phyloP scores from a whole-genome alignment of 805 yeast species.

The Starmerella riodocensis region DNA sequence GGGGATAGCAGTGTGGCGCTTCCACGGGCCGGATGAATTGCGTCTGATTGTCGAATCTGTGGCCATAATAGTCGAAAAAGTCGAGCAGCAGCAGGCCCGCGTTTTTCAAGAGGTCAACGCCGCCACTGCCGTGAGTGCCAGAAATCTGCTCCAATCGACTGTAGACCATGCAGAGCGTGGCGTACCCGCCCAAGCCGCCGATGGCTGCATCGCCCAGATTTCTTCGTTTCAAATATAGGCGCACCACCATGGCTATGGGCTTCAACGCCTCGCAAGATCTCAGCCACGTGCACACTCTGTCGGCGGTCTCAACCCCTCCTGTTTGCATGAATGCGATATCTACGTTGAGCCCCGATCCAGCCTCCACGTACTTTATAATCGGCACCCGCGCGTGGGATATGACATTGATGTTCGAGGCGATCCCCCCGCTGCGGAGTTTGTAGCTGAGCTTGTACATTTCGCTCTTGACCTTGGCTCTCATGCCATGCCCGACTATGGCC shows the following conservation, averaged over 20 bases:
- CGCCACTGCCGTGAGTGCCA: too few relatives aligned
- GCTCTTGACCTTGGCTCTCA: constrained; percentile 38
- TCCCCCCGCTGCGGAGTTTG: constrained; percentile 42
- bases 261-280: constrained; percentile 61
- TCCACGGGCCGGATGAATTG: constrained; percentile 44
- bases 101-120: constrained; percentile 42
- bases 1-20: constrained; percentile 33
- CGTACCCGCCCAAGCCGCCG: constrained; percentile 91
- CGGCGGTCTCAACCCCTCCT: constrained; percentile 75
- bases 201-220: constrained; percentile 72
- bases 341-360: constrained; percentile 53
- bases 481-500: constrained; percentile 41
- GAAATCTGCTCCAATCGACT: constrained; percentile 35
- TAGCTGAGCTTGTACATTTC: constrained; percentile 61
- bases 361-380: constrained; percentile 78
- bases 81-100: constrained; percentile 78
- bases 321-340: constrained; percentile 82
- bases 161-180: constrained; percentile 89
- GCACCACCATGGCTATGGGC: constrained; percentile 67
- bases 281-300: constrained; percentile 63
- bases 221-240: constrained; percentile 71
- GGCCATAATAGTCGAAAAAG: constrained; percentile 84
- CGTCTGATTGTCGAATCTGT: constrained; percentile 71
- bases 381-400: constrained; percentile 89
- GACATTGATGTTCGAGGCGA: constrained; percentile 64